Conservation (phyloP, 192 early-diverging fungal genomes). For the Umbelopsis isabellina region DNA sequence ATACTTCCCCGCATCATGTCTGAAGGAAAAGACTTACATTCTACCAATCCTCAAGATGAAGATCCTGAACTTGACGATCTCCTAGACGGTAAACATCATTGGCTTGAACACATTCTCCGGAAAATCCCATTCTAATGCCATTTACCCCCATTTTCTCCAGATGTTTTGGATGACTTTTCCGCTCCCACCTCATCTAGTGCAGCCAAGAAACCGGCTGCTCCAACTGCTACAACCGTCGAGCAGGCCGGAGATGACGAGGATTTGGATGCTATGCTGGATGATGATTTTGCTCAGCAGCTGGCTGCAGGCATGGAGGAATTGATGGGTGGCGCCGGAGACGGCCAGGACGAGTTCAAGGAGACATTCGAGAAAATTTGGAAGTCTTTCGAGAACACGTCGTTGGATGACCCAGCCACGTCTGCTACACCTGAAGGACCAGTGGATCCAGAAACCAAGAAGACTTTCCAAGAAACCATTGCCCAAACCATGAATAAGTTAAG, state of each 20-base stretch:
- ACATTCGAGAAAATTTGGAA: constrained; percentile 61
- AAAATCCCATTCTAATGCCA: background rate
- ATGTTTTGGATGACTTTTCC: constrained; percentile 77
- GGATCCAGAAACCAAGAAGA: constrained; percentile 30
- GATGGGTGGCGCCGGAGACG: constrained; percentile 55
- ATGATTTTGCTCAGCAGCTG: constrained; percentile 76
- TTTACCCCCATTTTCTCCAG: constrained; percentile 37
- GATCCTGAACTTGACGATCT: constrained; percentile 72
- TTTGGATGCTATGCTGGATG: constrained; percentile 51
- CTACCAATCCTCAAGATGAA: constrained; percentile 44
- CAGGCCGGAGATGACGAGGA: constrained; percentile 16
- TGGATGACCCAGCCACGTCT: background rate
- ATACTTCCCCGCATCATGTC: constrained; percentile 14
- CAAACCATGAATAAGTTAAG: constrained; percentile 90
- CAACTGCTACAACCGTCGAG: constrained; percentile 30
- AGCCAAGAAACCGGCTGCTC: constrained; percentile 45
- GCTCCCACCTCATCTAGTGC: constrained; percentile 36
- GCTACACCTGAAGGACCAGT: constrained; percentile 2
- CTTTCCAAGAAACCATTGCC: constrained; percentile 89
- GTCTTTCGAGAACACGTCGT: constrained; percentile 36
- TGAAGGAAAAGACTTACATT: background rate
- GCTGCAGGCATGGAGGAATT: constrained; percentile 84
- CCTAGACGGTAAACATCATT: constrained; percentile 56
- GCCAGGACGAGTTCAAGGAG: constrained; percentile 52
- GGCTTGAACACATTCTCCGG: background rate